A percentile compares a stretch with the other conserved stretches of the same genome.
Conservation (phyloP, 257 asterid species). For the Solanum stenotomum region DNA sequence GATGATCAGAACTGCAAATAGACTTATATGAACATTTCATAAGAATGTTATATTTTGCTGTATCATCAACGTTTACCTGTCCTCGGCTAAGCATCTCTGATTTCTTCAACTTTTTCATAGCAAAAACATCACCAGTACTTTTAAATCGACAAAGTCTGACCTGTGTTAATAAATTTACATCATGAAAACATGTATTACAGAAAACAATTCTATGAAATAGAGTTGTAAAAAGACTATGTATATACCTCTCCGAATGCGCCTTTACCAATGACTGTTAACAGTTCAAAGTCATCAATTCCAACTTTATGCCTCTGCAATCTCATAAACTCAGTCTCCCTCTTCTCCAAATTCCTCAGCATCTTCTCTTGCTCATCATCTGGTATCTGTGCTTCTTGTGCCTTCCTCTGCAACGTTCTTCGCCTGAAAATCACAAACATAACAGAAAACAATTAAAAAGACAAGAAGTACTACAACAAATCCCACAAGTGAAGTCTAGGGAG, state of each 20-base stretch:
- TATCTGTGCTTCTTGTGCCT: slow-evolving; percentile 75
- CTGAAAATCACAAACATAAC: slow-evolving; percentile 16
- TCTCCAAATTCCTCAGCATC: slow-evolving; percentile 86
- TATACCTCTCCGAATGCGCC: slow-evolving; percentile 95
- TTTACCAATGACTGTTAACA: slow-evolving; percentile 77
- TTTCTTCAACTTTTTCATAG: slow-evolving; percentile 92
- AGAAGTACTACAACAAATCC: not conserved
- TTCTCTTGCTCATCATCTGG: slow-evolving; percentile 83
- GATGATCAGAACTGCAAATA: not conserved
- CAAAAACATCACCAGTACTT: slow-evolving; percentile 78
- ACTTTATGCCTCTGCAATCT: slow-evolving; percentile 98
- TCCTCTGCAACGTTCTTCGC: slow-evolving; percentile 85
- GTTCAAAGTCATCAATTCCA: slow-evolving; percentile 96
- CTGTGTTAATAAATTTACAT: slow-evolving; percentile 32
- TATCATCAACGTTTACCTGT: slow-evolving; percentile 44
- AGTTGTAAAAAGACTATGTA: not conserved
- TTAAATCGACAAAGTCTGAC: slow-evolving; percentile 90
- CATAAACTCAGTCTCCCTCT: slow-evolving; percentile 90
- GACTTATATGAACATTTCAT: not conserved
- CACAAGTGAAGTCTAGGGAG: not conserved
- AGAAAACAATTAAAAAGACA: not conserved
- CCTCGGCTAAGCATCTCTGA: slow-evolving; percentile 98
- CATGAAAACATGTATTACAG: not conserved
- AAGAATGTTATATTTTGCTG: not conserved
- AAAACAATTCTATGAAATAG: not conserved